phyloP scores from a whole-genome alignment of 1,284 basidiomycete genomes.

The Heterobasidion irregulare region DNA sequence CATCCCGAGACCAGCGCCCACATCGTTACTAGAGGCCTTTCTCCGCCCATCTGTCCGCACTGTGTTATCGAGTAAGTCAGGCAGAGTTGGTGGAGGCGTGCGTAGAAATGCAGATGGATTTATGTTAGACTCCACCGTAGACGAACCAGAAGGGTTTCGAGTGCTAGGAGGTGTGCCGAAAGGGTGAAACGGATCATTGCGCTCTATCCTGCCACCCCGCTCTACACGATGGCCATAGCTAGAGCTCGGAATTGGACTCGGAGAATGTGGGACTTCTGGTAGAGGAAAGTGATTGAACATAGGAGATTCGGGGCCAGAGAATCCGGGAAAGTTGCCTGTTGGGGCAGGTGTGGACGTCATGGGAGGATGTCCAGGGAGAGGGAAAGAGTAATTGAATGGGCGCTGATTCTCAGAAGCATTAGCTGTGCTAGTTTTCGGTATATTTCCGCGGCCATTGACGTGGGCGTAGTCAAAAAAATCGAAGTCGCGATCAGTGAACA shows the following conservation, averaged over 20 bases:
- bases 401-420: conserved; percentile 44
- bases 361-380: conserved; percentile 26
- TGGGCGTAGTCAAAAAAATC: conserved; percentile 43
- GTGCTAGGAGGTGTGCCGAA: conserved; percentile 12
- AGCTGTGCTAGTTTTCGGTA: conserved; percentile 31
- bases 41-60: conserved; percentile 4
- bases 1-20: conserved; percentile 16
- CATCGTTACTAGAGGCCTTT: conserved; percentile 17
- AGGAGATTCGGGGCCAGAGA: conserved; percentile 4
- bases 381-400: conserved; percentile 45
- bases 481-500: conserved; percentile 27
- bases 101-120: conserved; percentile 14
- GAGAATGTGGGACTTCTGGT: conserved; percentile 62
- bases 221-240: conserved; percentile 11
- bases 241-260: conserved; percentile 38
- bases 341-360: conserved; percentile 45
- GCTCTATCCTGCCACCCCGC: conserved; percentile 18
- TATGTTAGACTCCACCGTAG: conserved; percentile 9
- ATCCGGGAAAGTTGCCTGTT: conserved; percentile 14
- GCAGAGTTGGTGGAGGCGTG: conserved; percentile 13
- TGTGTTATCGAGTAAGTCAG: conserved; percentile 10
- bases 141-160: conserved; percentile 7
- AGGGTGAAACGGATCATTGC: conserved; percentile 22
- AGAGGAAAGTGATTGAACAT: conserved; percentile 45
- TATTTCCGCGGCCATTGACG: conserved; percentile 18